phyloP scores from a whole-genome alignment of 176 grass and related monocot species.

The Thalia dealbata region DNA sequence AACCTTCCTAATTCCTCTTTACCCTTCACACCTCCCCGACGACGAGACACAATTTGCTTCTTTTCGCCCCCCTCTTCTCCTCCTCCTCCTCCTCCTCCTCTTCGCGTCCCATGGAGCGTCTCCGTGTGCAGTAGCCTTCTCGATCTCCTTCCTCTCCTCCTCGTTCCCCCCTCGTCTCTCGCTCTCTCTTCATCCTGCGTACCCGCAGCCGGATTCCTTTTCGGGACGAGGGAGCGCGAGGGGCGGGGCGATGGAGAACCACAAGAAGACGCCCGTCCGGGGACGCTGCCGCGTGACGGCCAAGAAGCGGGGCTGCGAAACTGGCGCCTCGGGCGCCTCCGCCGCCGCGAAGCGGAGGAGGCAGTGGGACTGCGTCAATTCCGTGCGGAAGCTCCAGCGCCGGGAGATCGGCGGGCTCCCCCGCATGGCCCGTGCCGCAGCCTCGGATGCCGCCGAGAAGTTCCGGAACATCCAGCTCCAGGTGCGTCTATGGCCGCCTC shows the following conservation, averaged over 20 bases:
- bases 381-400: slow-evolving; percentile 69
- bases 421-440: slow-evolving; percentile 43
- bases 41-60: too few relatives aligned
- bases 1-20: too few relatives aligned
- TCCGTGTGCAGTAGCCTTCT: too few relatives aligned
- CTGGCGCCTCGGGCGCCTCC: neutral
- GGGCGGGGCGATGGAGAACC: slow-evolving; percentile 15
- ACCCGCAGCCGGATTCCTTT: neutral
- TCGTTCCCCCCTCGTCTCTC: neutral
- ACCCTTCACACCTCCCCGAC: too few relatives aligned
- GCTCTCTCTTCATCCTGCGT: too few relatives aligned
- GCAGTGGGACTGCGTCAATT: slow-evolving; percentile 43
- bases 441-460: slow-evolving; percentile 54
- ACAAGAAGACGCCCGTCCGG: slow-evolving; percentile 51
- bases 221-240: neutral
- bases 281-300: slow-evolving; percentile 66
- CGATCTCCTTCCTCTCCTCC: neutral
- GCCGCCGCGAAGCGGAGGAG: slow-evolving; percentile 22
- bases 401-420: slow-evolving; percentile 71
- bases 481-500: slow-evolving; percentile 13
- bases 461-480: slow-evolving; percentile 91
- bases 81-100: neutral
- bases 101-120: neutral
- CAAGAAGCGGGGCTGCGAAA: slow-evolving; percentile 23
- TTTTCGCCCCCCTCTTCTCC: neutral